Evolutionary conservation across 2,329 filamentous ascomycete species (phyloP).

Genomic region (Phialophora macrospora): DNA sequence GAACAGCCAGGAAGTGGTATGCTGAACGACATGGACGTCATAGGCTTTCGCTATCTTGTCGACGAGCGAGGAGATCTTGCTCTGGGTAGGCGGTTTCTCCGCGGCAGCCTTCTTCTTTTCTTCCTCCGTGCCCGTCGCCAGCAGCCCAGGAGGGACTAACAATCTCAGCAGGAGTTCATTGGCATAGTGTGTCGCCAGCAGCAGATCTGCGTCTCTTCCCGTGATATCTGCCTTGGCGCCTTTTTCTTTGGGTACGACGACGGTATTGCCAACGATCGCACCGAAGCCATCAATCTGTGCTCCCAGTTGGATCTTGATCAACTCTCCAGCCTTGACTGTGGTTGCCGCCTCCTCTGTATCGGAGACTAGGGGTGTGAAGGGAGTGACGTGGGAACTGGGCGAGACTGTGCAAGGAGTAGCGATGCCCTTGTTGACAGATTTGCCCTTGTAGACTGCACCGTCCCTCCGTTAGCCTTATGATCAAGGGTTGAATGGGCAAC

Average conservation of each 20-base stretch:
- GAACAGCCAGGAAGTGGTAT: slow-evolving; percentile 96
- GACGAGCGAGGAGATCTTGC: slow-evolving; percentile 82
- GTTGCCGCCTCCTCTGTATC: slow-evolving; percentile 82
- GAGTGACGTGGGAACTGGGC: slow-evolving; percentile 90
- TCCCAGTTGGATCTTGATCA: slow-evolving; percentile 97
- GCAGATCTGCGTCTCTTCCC: slow-evolving; percentile 80
- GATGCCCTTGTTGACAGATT: slow-evolving; percentile 89
- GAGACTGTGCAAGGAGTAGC: slow-evolving; percentile 75
- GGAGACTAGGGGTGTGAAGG: slow-evolving; percentile 88
- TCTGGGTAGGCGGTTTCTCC: slow-evolving; percentile 81
- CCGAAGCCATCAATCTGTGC: slow-evolving; percentile 98
- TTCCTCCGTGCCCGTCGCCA: slow-evolving; percentile 83
- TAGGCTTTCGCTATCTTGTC: slow-evolving; percentile 92
- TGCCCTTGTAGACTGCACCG: slow-evolving; percentile 82
- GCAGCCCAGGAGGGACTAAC: slow-evolving; percentile 86
- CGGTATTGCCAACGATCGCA: slow-evolving; percentile 92
- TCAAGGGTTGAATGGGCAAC: neutral
- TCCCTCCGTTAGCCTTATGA: slow-evolving; percentile 9
- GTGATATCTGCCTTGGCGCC: slow-evolving; percentile 68
- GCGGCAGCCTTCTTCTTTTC: slow-evolving; percentile 90
- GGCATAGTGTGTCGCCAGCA: slow-evolving; percentile 90
- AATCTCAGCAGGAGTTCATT: slow-evolving; percentile 92
- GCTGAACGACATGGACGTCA: slow-evolving; percentile 91
- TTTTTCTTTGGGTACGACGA: slow-evolving; percentile 71
- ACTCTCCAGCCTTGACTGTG: slow-evolving; percentile 80